Percentiles rank a stretch among this genome's conserved stretches.
phyloP scores from a whole-genome alignment of 768 basidiomycete genomes.

The Lactarius akahatsu region DNA sequence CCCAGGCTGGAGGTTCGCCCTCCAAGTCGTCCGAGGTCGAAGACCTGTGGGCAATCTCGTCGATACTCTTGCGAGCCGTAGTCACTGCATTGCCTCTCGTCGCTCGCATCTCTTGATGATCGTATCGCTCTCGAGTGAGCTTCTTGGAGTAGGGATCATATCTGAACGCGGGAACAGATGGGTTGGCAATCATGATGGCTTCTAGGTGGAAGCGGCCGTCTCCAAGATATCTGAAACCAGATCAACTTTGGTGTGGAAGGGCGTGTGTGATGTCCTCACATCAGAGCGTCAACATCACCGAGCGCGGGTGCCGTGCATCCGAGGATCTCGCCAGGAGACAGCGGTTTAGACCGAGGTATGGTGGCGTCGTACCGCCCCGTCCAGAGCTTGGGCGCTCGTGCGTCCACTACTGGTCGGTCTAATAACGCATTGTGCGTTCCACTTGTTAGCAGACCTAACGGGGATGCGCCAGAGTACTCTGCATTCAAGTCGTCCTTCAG shows the following conservation, averaged over 20 bases:
- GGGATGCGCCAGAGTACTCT: slow-evolving; percentile 36
- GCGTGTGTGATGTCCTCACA: slow-evolving; percentile 53
- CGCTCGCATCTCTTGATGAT: slow-evolving; percentile 82
- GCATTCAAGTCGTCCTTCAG: slow-evolving; percentile 74
- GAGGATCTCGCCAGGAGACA: slow-evolving; percentile 94
- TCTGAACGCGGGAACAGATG: slow-evolving; percentile 88
- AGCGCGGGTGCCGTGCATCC: slow-evolving; percentile 94
- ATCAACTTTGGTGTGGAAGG: slow-evolving; percentile 16
- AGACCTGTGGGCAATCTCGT: slow-evolving; percentile 26
- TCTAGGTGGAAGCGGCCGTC: slow-evolving; percentile 98
- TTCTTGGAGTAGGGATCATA: slow-evolving; percentile 99
- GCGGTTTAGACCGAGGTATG: slow-evolving; percentile 85
- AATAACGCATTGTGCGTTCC: slow-evolving; percentile 7
- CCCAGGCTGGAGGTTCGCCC: slow-evolving; percentile 58
- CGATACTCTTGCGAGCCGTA: slow-evolving; percentile 66
- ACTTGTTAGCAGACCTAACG: slow-evolving; percentile 28
- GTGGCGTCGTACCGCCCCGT: slow-evolving; percentile 67
- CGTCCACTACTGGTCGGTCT: slow-evolving; percentile 22
- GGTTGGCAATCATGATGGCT: slow-evolving; percentile 99
- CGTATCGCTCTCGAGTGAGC: slow-evolving; percentile 87
- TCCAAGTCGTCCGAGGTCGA: slow-evolving; percentile 28
- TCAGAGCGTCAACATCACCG: slow-evolving; percentile 78
- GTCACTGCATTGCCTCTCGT: slow-evolving; percentile 74
- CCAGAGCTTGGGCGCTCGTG: slow-evolving; percentile 41
- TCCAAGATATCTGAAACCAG: slow-evolving; percentile 75